Conservation (phyloP, 805 yeast genomes). For the Yarrowia bubula region DNA sequence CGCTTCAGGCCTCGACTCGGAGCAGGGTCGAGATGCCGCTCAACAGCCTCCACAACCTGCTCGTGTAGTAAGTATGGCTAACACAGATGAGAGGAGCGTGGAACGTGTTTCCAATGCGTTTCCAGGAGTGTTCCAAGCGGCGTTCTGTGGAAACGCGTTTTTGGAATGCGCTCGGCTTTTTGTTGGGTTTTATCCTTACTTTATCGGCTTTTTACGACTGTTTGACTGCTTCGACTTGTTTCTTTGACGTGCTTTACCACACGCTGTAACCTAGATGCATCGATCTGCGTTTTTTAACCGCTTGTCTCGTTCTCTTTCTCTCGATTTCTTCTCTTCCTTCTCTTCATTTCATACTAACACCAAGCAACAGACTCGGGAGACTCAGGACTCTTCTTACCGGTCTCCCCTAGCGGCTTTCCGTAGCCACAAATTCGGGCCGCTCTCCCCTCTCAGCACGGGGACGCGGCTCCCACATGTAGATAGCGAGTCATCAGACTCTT, state of each 20-base stretch:
- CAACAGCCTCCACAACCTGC: not conserved
- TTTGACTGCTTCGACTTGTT: not conserved
- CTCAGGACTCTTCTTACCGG: slow-evolving; percentile 15
- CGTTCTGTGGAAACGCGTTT: too few relatives aligned
- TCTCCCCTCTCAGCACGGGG: not conserved
- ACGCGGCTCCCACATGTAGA: slow-evolving; percentile 16
- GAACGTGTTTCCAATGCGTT: too few relatives aligned
- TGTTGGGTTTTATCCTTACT: not conserved
- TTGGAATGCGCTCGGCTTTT: too few relatives aligned
- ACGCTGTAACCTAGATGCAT: too few relatives aligned
- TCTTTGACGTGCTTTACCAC: too few relatives aligned
- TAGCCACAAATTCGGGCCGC: slow-evolving; percentile 26
- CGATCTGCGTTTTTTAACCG: too few relatives aligned
- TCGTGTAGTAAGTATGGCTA: slow-evolving; percentile 17
- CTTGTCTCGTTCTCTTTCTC: not conserved
- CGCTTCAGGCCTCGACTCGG: not conserved
- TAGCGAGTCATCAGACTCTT: not conserved
- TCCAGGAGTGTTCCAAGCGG: too few relatives aligned
- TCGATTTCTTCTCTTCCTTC: not conserved
- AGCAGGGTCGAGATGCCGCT: not conserved
- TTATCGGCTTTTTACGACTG: too few relatives aligned
- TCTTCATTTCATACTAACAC: slow-evolving; percentile 12
- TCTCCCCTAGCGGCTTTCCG: slow-evolving; percentile 25
- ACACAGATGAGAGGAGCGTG: slow-evolving; percentile 11
- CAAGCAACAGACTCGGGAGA: slow-evolving; percentile 20